phyloP scores from a whole-genome alignment of 2,329 filamentous ascomycete genomes.

The Fusarium nelsonii region DNA sequence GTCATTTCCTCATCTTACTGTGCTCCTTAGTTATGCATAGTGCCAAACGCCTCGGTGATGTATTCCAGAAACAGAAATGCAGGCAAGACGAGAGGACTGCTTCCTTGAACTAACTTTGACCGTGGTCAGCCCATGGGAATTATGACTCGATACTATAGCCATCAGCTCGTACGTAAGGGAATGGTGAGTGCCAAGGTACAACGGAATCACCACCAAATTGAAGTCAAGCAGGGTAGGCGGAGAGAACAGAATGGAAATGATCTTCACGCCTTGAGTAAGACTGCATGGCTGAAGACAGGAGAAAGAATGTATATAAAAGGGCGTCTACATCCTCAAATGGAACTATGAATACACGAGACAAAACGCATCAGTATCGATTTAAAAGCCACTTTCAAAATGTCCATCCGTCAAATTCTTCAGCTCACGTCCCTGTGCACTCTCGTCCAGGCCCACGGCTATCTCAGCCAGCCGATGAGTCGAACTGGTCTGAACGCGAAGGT shows the following conservation, averaged over 20 bases:
- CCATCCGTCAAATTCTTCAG: not conserved
- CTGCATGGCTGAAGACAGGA: accelerated
- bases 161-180: not conserved
- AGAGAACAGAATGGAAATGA: not conserved
- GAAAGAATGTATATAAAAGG: not conserved
- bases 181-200: not conserved
- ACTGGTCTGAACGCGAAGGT: conserved; percentile 38
- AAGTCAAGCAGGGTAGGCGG: too few species aligned
- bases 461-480: conserved; percentile 36
- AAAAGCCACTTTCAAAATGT: not conserved
- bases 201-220: not conserved
- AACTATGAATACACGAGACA: not conserved
- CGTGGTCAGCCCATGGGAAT: not conserved
- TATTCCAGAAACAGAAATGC: not conserved
- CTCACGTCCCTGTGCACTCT: conserved; percentile 4
- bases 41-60: not conserved
- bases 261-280: accelerated
- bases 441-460: conserved; percentile 30
- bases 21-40: not conserved
- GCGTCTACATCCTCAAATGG: accelerated
- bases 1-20: not conserved
- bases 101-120: not conserved
- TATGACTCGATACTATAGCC: not conserved
- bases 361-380: accelerated
- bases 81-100: not conserved